These are phyloP conservation scores for Basidiobolus meristosporus DNA, from an alignment of 371 early-diverging fungal species.

Conservation along the genomic window DNA sequence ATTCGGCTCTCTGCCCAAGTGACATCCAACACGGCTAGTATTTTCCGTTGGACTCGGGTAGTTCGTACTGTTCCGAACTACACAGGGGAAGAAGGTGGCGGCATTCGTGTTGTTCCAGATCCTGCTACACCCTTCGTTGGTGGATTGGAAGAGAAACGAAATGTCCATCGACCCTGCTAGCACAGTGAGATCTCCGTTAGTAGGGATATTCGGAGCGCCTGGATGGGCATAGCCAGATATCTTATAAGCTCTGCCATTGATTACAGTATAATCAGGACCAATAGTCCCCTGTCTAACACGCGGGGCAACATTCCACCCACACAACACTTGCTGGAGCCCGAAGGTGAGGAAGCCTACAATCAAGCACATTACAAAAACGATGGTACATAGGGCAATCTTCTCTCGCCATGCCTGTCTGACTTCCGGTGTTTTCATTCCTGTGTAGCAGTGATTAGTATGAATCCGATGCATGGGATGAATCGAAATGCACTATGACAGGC, in stretches of 20 bases:
- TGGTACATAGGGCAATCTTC: constrained; percentile 54
- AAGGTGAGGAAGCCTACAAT: constrained; percentile 60
- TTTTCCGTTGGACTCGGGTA: constrained; percentile 19
- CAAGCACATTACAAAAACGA: constrained; percentile 46
- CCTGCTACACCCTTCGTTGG: too few relatives aligned
- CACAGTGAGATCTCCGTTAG: constrained; percentile 7
- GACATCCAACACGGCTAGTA: constrained; percentile 39
- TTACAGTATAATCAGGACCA: neutral
- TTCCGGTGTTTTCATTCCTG: constrained; percentile 11
- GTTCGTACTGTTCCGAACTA: constrained; percentile 17
- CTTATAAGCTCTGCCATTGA: constrained; percentile 3
- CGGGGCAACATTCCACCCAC: constrained; percentile 4
- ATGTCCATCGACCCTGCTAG: constrained; percentile 54
- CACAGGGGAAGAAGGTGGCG: constrained; percentile 53
- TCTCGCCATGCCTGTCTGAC: constrained; percentile 75
- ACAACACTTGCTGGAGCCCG: constrained; percentile 37
- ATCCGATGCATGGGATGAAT: too few relatives aligned
- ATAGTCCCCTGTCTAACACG: neutral
- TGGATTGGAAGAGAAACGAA: constrained; percentile 56
- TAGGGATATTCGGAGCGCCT: constrained; percentile 9
- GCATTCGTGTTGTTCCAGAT: constrained; percentile 36
- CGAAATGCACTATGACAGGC: neutral
- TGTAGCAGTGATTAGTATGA: too few relatives aligned
- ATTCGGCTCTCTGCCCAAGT: too few relatives aligned
- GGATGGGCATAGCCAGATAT: constrained; percentile 9